Base-by-base conservation (phyloP, 2,329 filamentous ascomycete species). In the Lasiodiplodia theobromae region DNA sequence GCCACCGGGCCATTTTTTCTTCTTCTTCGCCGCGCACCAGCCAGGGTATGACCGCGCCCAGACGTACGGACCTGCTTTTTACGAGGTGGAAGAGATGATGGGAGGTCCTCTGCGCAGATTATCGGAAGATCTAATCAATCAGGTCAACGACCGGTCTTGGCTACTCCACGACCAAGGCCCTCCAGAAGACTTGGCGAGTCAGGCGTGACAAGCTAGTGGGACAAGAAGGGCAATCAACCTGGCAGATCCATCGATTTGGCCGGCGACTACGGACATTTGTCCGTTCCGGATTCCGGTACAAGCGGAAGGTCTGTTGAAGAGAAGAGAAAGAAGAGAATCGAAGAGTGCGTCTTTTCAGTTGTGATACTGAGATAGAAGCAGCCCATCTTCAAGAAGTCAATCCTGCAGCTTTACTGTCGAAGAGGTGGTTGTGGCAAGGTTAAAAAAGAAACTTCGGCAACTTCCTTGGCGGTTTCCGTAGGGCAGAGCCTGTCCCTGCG, bases 61-160 rank as follows among this genome's bases (percentile, higher is more conserved):
- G 57, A 47, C 57, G 57, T 23, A 31, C 21, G 57, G 40, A 44
- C 57, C 40, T 62, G 38, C 14, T 11, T 14, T 49, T 62, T 62
- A 62, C 57, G 57, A 62, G 57, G 21, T 62, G 40, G 38, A n/a
- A 62, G 40, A 62, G 25, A 38, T n/a, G 16, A 28, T 28, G 37
- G 57, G 38, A n/a, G 23, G 40, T 2, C 10, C 25, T n/a, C 34
- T 34, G 40, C 40, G n/a, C 34, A 62, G 40, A 49, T 62, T 47
- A 62, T 62, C 57, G 40, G 57, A 34, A 38, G 23, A 62, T 62
- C 57, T 62, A 62, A 62, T 62, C 57, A 49, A 62, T 62, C 40
- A 49, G 40, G 25, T 23, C 57, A 25, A 25, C 7, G 4, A 12
- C 5, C 40, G 37, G 37, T 7, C 12, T 21, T 23, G 31, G 54